Conservation (phyloP, 495 filamentous ascomycete species). For the Penicillium roqueforti region DNA sequence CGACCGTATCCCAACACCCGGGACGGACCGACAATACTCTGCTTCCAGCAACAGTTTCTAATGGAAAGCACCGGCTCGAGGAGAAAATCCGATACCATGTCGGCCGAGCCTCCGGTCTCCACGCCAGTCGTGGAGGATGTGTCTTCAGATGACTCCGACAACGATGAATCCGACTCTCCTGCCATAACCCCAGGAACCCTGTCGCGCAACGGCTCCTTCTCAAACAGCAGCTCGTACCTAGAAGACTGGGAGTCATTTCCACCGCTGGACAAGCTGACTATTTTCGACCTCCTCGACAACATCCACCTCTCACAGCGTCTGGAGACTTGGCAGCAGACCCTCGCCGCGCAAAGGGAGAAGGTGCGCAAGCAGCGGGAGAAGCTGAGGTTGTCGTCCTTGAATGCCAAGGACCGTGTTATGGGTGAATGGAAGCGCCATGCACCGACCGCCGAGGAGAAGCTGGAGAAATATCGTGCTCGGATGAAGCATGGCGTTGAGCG, state of each 20-base stretch:
- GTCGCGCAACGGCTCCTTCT: conserved; percentile 72
- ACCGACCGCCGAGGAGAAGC: conserved; percentile 83
- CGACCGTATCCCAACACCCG: conserved; percentile 36
- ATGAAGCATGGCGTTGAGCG: conserved; percentile 87
- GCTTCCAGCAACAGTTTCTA: conserved; percentile 43
- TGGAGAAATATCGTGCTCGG: conserved; percentile 81
- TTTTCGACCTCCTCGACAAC: conserved; percentile 93
- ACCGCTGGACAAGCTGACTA: conserved; percentile 83
- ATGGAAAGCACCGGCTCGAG: conserved; percentile 34
- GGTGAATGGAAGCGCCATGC: conserved; percentile 82
- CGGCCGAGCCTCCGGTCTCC: conserved; percentile 28
- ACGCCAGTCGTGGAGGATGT: conserved; percentile 21
- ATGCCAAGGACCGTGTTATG: conserved; percentile 68
- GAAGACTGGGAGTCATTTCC: conserved; percentile 88
- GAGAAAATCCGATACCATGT: conserved; percentile 27
- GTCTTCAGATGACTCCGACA: conserved; percentile 25
- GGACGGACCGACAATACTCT: conserved; percentile 42
- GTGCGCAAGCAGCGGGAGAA: conserved; percentile 78
- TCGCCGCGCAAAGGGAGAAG: conserved; percentile 78
- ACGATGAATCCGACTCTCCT: conserved; percentile 38
- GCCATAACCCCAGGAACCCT: conserved; percentile 38
- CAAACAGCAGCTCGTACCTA: conserved; percentile 70
- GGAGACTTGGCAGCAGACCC: conserved; percentile 77
- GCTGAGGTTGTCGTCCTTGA: conserved; percentile 53
- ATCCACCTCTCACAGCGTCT: conserved; percentile 83